These are phyloP conservation scores for Diaporthe citri DNA, from an alignment of 2,329 filamentous ascomycete genomes.

Conservation along the genomic window DNA sequence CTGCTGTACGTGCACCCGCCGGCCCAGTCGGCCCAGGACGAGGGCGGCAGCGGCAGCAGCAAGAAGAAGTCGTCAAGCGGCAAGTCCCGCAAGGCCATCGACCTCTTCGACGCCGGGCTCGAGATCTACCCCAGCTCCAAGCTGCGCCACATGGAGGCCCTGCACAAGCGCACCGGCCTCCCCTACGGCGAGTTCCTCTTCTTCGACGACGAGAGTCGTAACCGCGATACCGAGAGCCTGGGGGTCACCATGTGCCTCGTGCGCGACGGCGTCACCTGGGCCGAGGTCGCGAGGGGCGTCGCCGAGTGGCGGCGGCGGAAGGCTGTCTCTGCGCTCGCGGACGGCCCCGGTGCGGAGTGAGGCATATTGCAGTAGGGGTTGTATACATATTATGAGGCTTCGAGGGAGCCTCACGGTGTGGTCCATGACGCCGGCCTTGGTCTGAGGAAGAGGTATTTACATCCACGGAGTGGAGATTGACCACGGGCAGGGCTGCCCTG, in stretches of 20 bases:
- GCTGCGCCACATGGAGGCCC: conserved; percentile 83
- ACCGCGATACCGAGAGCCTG: conserved; percentile 82
- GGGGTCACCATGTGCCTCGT: conserved; percentile 90
- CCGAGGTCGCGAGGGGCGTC: conserved; percentile 84
- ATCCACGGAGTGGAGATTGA: neutral
- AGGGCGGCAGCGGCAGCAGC: conserved; percentile 38
- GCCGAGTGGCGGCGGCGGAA: conserved; percentile 83
- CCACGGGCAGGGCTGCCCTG: neutral
- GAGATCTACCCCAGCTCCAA: conserved; percentile 85
- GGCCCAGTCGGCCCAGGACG: conserved; percentile 40
- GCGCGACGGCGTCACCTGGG: conserved; percentile 80
- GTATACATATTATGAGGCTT: neutral
- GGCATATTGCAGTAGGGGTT: neutral
- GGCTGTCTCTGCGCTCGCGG: conserved; percentile 49
- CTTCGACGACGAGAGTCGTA: conserved; percentile 92
- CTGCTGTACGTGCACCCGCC: conserved; percentile 71
- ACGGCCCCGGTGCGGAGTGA: conserved; percentile 1
- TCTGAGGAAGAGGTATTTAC: neutral
- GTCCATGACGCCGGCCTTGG: neutral
- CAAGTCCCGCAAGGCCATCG: conserved; percentile 62
- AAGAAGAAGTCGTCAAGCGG: conserved; percentile 41
- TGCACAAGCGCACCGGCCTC: conserved; percentile 79
- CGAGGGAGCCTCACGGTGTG: accelerated
- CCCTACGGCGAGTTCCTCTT: conserved; percentile 90
- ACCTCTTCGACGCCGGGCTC: conserved; percentile 70